Evolutionary conservation across 495 filamentous ascomycete genomes (phyloP), one percentile per base, ranked within the genome.

Genomic region (Penicillium pulvis): DNA sequence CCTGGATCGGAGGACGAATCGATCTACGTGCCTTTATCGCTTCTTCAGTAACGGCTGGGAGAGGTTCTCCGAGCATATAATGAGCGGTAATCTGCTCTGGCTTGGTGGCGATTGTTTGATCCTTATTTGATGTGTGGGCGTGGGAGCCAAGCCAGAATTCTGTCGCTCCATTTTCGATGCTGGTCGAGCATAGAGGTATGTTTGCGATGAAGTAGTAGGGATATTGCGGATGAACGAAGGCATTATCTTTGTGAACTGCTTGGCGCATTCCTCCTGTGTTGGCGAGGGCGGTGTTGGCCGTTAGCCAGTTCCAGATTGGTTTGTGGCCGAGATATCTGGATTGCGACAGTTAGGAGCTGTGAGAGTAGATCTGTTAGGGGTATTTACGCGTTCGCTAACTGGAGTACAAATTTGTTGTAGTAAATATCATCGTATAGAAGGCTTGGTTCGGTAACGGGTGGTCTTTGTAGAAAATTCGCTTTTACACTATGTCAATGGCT

Each of bases 101-200:
- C 78, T 81, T 50, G 79, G 76, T 28, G 56, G 55, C 7, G 78
- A 78, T 53, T 79, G 76, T 64, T 85, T 82, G 7, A 70, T 72
- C 41, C 67, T 63, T 2, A 78, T 48, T 17, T 58, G 60, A 16
- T 9, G 61, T 70, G 17, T 68, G 60, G 20, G 48, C 57, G 58
- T 86, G 84, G 2, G 81, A 85, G 2, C 84, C 84, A 7, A 85
- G 75, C 83, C 83, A 86, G 12, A 86, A 57, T 61, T 87, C 84
- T 0, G 84, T 87, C 0, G 75, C 77, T 7, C 84, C 84, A 56
- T 85, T 86, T 48, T 81, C 71, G 3, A 77, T 68, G 0, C 75
- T 79, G 75, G 82, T 81, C 23, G 72, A 73, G 24, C 81, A 67
- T 3, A 86, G 71, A 0, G 81, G 81, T 4, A 85, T 69, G 53